These are phyloP conservation scores for Leccinum rimulosum DNA, from an alignment of 768 basidiomycete species.

Conservation along the genomic window DNA sequence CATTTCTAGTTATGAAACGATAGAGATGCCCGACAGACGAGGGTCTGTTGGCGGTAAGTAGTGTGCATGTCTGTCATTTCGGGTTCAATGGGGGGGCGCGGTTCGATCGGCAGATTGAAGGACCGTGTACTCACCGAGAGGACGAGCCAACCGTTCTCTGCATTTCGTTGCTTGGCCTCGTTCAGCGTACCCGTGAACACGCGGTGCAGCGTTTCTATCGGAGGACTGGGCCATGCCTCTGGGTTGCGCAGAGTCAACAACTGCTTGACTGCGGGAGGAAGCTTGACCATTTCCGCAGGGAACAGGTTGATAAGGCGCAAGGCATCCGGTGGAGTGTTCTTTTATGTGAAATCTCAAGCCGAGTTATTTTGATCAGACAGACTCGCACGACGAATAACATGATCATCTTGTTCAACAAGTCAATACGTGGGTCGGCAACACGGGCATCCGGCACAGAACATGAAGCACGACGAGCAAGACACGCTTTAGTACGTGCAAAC, in stretches of 20 bases:
- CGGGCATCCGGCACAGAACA: conserved; percentile 23
- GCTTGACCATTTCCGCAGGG: conserved; percentile 33
- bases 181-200: conserved; percentile 61
- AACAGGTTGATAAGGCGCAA: background rate
- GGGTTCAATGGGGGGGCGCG: conserved; percentile 26
- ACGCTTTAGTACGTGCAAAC: conserved; percentile 2
- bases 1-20: conserved; percentile 63
- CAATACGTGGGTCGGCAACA: conserved; percentile 10
- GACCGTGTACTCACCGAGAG: conserved; percentile 53
- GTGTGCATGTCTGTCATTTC: conserved; percentile 68
- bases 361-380: background rate
- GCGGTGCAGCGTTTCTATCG: conserved; percentile 46
- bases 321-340: background rate
- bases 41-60: conserved; percentile 81
- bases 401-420: conserved; percentile 26
- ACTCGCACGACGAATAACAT: background rate
- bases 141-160: conserved; percentile 79
- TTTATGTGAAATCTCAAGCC: conserved; percentile 9
- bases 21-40: conserved; percentile 78
- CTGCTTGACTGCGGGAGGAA: conserved; percentile 71
- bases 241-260: conserved; percentile 68
- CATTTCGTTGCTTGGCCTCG: conserved; percentile 62
- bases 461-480: conserved; percentile 9
- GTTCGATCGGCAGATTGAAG: conserved; percentile 7
- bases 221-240: conserved; percentile 55